Evolutionary conservation across 257 asterid species (phyloP), one percentile per base, ranked within the genome.

Genomic region (Solanum dulcamara): DNA sequence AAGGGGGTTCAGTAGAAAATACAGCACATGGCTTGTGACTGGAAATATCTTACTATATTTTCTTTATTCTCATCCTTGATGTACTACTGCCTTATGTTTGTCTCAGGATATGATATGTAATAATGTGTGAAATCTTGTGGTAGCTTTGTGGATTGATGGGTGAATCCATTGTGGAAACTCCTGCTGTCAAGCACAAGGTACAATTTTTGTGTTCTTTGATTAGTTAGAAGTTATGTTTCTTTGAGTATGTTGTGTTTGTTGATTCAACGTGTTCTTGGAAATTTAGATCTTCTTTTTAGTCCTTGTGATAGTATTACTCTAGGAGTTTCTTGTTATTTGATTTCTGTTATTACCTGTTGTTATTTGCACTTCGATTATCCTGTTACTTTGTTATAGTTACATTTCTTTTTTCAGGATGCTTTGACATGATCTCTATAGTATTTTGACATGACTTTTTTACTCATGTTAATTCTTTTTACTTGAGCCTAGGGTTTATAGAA

Each of bases 1-100:
- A 68, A 35, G 48, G 28, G 0, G 28, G 79, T 9, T 30, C 12
- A 81, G 87, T 80, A 74, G 86, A 88, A 77, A 89, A 88, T 91
- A 85, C 59, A 81, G 89, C 93, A 91, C 95, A 91, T 94, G 92
- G 88, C 50, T 83, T 85, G 88, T 84, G 77, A 81, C 79, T 85
- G 87, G 87, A 83, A 60, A 80, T 85, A 87, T 87, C 64, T 46
- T 28, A 46, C 42, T 28, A 15, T 10, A 28, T 44, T 48, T 77
- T 87, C 88, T 85, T 86, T 80, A 82, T 86, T 88, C 88, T 89
- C 87, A 84, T 84, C 79, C 84, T 89, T 91, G 87, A 89, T 90
- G 83, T 83, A 81, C 62, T 82, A 83, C 53, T 88, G 80, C 14
- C 84, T 84, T 80, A 50, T 88, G 74, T 90, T 81, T 85, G 64